Evolutionary conservation across 331 rosid genomes (phyloP), one percentile per base, ranked within the genome.

Genomic region (Malus hybrid): DNA sequence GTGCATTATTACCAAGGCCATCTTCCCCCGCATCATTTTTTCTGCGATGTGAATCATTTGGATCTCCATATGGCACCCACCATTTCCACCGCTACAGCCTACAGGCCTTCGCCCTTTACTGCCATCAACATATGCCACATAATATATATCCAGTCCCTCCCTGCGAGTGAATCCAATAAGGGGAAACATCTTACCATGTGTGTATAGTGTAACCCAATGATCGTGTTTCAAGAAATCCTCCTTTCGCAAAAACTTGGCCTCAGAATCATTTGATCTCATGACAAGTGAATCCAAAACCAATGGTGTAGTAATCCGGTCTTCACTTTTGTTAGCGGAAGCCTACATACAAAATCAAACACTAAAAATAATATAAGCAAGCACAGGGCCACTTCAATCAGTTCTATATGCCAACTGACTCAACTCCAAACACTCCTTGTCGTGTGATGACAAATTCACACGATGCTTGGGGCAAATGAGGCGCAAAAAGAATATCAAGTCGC

Each of bases 1-100:
- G 93, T 14, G 96, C 96, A 88, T 90, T 92, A 81, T 84, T 87
- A 19, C 96, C 96, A 62, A 92, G 83, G 79, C 93, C 96, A 75
- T 92, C 92, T 79, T 92, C 97, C 56, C 97, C 96, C 5, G 93
- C 96, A 77, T 92, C 97, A 73, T 92, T 92, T 85, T 92, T 90
- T 70, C 92, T 84, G 81, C 86, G 86, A 83, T 92, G 97, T 57
- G 97, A 96, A 7, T 90, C 96, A 71, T 86, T 86, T 75, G 97
- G 96, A 82, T 90, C 97, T 63, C 97, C 97, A 86, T 87, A 92
- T 2, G 96, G 96, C 73, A 90, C 96, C 96, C 72, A 92, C 96
- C 90, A 92, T 90, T 80, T 92, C 97, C 82, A 88, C 96, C 81
- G 71, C 96, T 86, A 75, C 88, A 93, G 69, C 96, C 96, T 36